Percentiles rank a stretch among this genome's conserved stretches.
These are phyloP conservation scores for Daldinia eschscholtzii DNA, from an alignment of 2,329 filamentous ascomycete genomes.

Conservation along the genomic window DNA sequence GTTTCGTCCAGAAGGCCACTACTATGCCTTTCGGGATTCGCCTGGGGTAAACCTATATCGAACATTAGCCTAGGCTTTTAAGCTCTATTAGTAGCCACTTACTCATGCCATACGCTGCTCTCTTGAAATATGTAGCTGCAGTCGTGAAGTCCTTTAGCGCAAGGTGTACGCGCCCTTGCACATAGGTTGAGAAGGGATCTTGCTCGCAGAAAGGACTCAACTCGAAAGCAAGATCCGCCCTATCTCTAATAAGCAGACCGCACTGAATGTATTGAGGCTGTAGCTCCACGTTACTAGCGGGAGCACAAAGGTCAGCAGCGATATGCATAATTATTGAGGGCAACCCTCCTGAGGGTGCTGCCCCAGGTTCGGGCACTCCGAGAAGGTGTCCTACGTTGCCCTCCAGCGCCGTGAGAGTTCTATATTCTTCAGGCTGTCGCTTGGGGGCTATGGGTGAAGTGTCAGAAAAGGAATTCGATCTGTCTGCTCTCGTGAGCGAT, in stretches of 20 bases:
- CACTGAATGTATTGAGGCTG: conserved; percentile 72
- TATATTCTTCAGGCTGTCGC: conserved; percentile 60
- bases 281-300: conserved; percentile 75
- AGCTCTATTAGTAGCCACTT: conserved; percentile 56
- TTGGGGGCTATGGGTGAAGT: conserved; percentile 53
- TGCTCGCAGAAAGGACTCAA: conserved; percentile 68
- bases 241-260: conserved; percentile 69
- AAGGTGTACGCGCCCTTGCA: conserved; percentile 84
- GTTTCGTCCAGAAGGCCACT: conserved; percentile 79
- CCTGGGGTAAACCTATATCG: conserved; percentile 59
- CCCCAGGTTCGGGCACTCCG: conserved; percentile 65
- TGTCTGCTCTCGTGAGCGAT: conserved; percentile 59
- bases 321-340: conserved; percentile 73
- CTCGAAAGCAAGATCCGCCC: conserved; percentile 71
- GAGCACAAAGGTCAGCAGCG: conserved; percentile 73
- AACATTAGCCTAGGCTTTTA: conserved; percentile 47
- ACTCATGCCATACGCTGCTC: conserved; percentile 86
- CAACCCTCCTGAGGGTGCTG: conserved; percentile 54
- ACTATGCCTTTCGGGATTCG: conserved; percentile 66
- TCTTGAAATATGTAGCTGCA: conserved; percentile 83
- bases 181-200: conserved; percentile 78
- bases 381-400: conserved; percentile 73
- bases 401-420: conserved; percentile 69
- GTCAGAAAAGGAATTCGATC: conserved; percentile 54
- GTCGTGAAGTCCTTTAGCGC: conserved; percentile 78